phyloP scores from a whole-genome alignment of 352 stramenopile species.

The Blastocystis sp. region DNA sequence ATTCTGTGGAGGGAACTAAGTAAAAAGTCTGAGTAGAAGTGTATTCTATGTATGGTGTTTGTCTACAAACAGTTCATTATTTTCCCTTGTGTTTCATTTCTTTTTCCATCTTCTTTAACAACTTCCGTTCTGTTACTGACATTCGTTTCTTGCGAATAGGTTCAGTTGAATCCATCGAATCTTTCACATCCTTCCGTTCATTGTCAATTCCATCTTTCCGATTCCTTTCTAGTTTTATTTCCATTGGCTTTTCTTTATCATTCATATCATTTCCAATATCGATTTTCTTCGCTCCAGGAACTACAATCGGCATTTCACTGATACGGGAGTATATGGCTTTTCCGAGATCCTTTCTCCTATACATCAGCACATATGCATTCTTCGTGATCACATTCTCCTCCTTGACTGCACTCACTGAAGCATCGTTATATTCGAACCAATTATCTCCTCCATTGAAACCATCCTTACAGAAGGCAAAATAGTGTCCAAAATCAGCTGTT shows the following conservation, averaged over 20 bases:
- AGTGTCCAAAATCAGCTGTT: slow-evolving; percentile 56
- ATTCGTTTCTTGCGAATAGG: not conserved
- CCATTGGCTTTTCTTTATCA: not conserved
- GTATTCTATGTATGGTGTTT: slow-evolving; percentile 4
- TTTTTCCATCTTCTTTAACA: slow-evolving; percentile 9
- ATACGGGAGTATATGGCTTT: not conserved
- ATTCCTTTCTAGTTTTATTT: not conserved
- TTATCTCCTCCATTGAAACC: slow-evolving; percentile 38
- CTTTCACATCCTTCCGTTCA: slow-evolving; percentile 5
- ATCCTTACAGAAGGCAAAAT: slow-evolving; percentile 65
- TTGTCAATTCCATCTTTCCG: slow-evolving; percentile 8
- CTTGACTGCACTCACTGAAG: not conserved
- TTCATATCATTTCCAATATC: not conserved
- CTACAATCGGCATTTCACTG: slow-evolving; percentile 1
- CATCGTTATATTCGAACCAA: slow-evolving; percentile 66
- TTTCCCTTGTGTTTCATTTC: not conserved
- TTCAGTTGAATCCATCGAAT: not conserved
- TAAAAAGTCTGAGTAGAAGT: not conserved
- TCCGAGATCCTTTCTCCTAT: slow-evolving; percentile 24
- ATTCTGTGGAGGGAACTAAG: slow-evolving; percentile 30
- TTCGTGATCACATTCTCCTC: slow-evolving; percentile 39
- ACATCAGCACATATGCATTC: slow-evolving; percentile 70
- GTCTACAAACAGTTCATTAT: slow-evolving; percentile 41
- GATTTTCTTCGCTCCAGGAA: not conserved
- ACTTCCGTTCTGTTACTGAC: not conserved